Evolutionary conservation across 768 basidiomycete species (phyloP).

Genomic region (Dioszegia hungarica): DNA sequence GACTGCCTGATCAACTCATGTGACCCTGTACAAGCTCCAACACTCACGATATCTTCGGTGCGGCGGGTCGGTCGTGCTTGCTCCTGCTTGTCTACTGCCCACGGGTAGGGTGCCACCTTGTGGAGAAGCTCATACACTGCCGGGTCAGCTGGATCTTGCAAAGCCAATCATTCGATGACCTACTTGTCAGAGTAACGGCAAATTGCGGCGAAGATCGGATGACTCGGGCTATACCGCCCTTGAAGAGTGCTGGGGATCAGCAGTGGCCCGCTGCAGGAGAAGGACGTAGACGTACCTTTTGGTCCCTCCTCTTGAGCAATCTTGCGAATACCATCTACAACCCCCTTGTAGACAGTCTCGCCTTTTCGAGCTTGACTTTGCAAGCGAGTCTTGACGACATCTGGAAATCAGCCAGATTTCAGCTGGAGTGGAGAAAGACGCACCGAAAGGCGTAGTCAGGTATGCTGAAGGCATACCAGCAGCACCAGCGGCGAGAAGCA

Average conservation of each 20-base stretch:
- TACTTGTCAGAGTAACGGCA: conserved; percentile 11
- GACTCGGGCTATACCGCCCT: conserved; percentile 36
- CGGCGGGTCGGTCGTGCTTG: conserved; percentile 65
- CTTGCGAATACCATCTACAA: conserved; percentile 80
- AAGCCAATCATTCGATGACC: background rate
- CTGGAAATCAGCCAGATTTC: conserved; percentile 54
- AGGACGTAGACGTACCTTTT: conserved; percentile 25
- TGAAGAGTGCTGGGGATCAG: conserved; percentile 62
- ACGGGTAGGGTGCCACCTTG: conserved; percentile 61
- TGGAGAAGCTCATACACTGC: conserved; percentile 38
- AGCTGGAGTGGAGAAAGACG: background rate
- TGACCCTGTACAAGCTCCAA: background rate
- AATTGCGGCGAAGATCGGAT: conserved; percentile 58
- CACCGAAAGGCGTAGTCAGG: conserved; percentile 18
- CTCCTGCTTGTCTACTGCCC: conserved; percentile 51
- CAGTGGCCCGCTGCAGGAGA: too few relatives aligned
- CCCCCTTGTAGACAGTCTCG: conserved; percentile 83
- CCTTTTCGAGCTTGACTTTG: conserved; percentile 90
- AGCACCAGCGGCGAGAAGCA: conserved; percentile 60
- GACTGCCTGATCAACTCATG: conserved; percentile 47
- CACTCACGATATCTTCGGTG: conserved; percentile 63
- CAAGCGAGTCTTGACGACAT: conserved; percentile 95
- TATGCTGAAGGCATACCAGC: conserved; percentile 95
- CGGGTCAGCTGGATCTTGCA: conserved; percentile 56
- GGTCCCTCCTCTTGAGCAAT: conserved; percentile 63